Evolutionary conservation across 1,284 basidiomycete species (phyloP).

Genomic region (Apiotrichum mycotoxinovorans): DNA sequence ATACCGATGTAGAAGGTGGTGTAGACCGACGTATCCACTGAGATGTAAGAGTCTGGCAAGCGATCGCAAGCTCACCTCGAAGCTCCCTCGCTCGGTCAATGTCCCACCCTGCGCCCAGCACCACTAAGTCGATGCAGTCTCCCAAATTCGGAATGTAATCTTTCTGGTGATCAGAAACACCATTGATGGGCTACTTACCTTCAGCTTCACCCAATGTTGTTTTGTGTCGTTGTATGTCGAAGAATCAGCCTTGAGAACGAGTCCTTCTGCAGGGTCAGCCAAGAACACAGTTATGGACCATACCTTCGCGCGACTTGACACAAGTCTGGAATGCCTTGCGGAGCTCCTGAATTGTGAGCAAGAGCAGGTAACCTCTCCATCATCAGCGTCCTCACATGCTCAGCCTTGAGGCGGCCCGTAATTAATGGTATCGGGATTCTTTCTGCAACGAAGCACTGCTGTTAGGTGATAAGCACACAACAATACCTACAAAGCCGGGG

Average conservation of each 20-base stretch:
- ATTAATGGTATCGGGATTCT: constrained; percentile 52
- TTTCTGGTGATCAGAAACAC: constrained; percentile 54
- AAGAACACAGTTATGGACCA: too few species aligned
- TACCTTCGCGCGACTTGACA: constrained; percentile 2
- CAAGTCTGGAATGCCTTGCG: background rate
- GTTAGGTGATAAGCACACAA: constrained; percentile 1
- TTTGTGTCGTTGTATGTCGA: constrained; percentile 63
- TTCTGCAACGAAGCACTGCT: constrained; percentile 54
- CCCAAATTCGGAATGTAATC: constrained; percentile 80
- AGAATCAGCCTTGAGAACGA: constrained; percentile 71
- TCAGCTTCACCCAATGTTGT: constrained; percentile 73
- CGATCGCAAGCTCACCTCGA: constrained; percentile 55
- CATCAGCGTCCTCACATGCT: background rate
- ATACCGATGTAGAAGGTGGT: constrained; percentile 74
- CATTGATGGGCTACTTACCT: constrained; percentile 29
- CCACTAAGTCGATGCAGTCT: constrained; percentile 72
- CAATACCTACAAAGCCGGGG: constrained; percentile 55
- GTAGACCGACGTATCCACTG: constrained; percentile 67
- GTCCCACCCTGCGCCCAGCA: constrained; percentile 74
- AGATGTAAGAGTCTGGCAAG: background rate
- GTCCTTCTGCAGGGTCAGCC: constrained; percentile 51
- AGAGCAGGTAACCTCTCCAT: background rate
- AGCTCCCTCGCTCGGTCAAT: constrained; percentile 69
- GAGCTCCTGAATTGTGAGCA: constrained; percentile 3
- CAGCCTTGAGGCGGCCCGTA: background rate